Conservation (phyloP, 1,284 basidiomycete genomes). For the Cryptococcus jaspeensis region DNA sequence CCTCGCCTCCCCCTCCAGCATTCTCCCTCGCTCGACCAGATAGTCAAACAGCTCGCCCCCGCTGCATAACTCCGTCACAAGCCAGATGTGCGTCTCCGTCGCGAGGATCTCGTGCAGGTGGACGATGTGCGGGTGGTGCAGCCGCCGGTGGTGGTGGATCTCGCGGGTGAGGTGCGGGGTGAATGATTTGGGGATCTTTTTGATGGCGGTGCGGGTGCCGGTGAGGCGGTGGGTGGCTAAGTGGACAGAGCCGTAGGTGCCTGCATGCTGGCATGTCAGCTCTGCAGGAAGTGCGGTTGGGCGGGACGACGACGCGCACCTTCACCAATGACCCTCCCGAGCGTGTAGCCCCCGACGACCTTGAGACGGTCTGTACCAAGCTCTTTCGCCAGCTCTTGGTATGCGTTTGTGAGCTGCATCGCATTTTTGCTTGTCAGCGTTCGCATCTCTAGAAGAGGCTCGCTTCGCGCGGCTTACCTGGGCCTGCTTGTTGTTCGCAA, state of each 20-base stretch:
- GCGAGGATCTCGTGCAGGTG: constrained; percentile 98
- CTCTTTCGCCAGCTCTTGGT: constrained; percentile 95
- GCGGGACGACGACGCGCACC: constrained; percentile 57
- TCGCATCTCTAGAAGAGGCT: not conserved
- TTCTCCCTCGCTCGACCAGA: constrained; percentile 86
- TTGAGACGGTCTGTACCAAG: constrained; percentile 83
- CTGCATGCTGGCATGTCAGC: constrained; percentile 53
- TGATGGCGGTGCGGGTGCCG: constrained; percentile 86
- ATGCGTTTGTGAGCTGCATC: constrained; percentile 78
- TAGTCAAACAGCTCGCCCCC: constrained; percentile 98
- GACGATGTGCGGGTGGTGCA: constrained; percentile 92
- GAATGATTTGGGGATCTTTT: constrained; percentile 93
- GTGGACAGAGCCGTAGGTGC: constrained; percentile 89
- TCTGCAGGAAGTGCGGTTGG: not conserved
- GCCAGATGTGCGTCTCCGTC: constrained; percentile 92
- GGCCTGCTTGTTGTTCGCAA: constrained; percentile 37
- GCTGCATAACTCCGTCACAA: constrained; percentile 92
- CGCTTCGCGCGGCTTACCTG: constrained; percentile 21
- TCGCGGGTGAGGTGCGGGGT: constrained; percentile 89
- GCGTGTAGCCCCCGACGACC: constrained; percentile 91
- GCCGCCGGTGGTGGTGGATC: constrained; percentile 94
- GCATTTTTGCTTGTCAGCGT: not conserved
- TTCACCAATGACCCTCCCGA: constrained; percentile 94
- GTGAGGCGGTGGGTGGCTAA: constrained; percentile 89
- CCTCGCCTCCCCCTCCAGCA: constrained; percentile 77